Evolutionary conservation across 2,329 filamentous ascomycete genomes (phyloP).

Genomic region (Fusarium pseudonygamai): DNA sequence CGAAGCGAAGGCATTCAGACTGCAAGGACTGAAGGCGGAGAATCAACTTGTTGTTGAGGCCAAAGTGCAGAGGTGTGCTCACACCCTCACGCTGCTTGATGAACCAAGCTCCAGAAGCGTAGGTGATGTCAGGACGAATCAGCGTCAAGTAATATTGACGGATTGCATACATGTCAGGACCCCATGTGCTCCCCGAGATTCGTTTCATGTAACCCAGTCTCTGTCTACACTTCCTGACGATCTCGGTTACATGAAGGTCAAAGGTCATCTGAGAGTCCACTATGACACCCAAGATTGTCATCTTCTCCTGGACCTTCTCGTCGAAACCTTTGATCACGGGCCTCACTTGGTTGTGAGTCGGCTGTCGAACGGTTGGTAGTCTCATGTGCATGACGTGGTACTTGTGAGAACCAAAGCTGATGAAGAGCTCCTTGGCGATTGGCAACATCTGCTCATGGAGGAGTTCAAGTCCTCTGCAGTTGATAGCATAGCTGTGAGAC

Average conservation of each 20-base stretch:
- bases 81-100: neutral
- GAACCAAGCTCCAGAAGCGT: slow-evolving; percentile 23
- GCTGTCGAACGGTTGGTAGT: neutral
- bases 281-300: neutral
- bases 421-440: neutral
- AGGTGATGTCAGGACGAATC: slow-evolving; percentile 6
- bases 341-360: neutral
- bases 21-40: neutral
- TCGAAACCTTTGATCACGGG: neutral
- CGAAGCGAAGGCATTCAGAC: neutral
- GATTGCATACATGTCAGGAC: neutral
- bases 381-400: slow-evolving; percentile 18
- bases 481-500: neutral
- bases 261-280: slow-evolving; percentile 3
- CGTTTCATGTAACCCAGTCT: neutral
- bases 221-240: neutral
- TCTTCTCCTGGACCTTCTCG: neutral
- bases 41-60: neutral
- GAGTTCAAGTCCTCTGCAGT: neutral
- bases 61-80: neutral
- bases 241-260: neutral
- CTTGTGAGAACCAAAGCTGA: slow-evolving; percentile 8
- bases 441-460: neutral
- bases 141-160: slow-evolving; percentile 7
- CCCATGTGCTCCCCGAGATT: slow-evolving; percentile 12